A percentile compares a stretch with the other conserved stretches of the same genome.
Evolutionary conservation across 2,329 filamentous ascomycete species (phyloP).

Genomic region (Pestalotiopsis sp.): DNA sequence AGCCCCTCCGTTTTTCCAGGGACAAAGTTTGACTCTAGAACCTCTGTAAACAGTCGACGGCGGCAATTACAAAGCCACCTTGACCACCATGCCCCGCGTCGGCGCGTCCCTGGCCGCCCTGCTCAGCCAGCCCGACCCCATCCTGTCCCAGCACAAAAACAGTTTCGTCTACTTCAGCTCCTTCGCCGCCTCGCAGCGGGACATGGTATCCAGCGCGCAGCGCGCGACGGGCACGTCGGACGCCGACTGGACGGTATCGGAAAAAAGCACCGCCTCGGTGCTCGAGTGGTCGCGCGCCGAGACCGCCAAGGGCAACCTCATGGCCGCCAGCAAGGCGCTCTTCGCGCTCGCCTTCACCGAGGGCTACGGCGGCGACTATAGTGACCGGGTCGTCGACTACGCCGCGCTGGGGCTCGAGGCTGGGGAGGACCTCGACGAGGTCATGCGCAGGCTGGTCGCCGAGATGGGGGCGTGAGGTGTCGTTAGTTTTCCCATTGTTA

Average conservation of each 20-base stretch:
- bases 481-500: background rate
- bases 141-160: constrained; percentile 31
- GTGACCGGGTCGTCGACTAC: constrained; percentile 30
- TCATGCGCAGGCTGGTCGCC: background rate
- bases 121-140: constrained; percentile 35
- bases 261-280: constrained; percentile 23
- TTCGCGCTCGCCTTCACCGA: constrained; percentile 32
- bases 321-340: constrained; percentile 20
- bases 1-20: background rate
- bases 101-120: constrained; percentile 37
- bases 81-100: constrained; percentile 32
- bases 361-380: constrained; percentile 35
- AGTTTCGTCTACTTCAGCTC: constrained; percentile 35
- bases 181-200: constrained; percentile 35
- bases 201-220: constrained; percentile 36
- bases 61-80: constrained; percentile 24
- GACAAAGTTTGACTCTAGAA: background rate
- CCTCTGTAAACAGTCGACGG: constrained; percentile 19
- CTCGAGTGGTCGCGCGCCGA: constrained; percentile 17
- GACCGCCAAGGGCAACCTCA: constrained; percentile 17
- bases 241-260: constrained; percentile 30
- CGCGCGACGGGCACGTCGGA: constrained; percentile 31
- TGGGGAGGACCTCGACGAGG: constrained; percentile 1
- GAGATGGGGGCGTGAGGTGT: background rate
- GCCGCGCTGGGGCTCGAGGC: constrained; percentile 27